Base-by-base conservation (phyloP, 2,329 filamentous ascomycete species). In the Penicillium sp. region DNA sequence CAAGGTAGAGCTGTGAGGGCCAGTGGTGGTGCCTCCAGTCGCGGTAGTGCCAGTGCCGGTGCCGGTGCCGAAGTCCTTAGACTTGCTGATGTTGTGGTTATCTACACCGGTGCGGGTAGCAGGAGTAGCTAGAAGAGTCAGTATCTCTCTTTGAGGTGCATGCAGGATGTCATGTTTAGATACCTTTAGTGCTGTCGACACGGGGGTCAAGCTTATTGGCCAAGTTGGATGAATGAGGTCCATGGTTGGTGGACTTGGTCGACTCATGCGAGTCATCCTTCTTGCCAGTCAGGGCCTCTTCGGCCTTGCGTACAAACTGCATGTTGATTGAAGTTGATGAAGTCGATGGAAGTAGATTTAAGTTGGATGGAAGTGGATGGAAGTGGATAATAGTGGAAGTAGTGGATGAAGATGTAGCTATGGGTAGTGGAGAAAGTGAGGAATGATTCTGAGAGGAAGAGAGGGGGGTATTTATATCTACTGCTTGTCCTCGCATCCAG, bases 221-320 rank as follows among this genome's bases (percentile, higher is more conserved):
- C 9, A 51, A 19, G 13, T 57, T 55, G 26, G 59, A 61, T 14
- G 39, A 39, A 48, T 61, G 58, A 30, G 57, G 55, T 18, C 59
- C 59, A 43, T 58, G 47, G 47, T 55, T 59, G 40, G 52, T 39
- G n/a, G 51, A 54, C 51, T 54, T 16, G 35, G 47, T 50, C 30
- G 43, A 47, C 26, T 59, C 44, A 16, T 39, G 43, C 29, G 53
- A 55, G 34, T 59, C 55, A 23, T 60, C 48, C 53, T 69, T 61
- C 55, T 71, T 60, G 23, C 70, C 63, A 38, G 58, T 61, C 47
- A 79, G 45, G 56, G 65, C 72, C 9, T 77, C 72, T 67, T 78
- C 78, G 35, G 76, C 72, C 58, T 78, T 79, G 63, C 78, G 70
- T 52, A 77, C 63, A 50, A 76, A 50, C 10, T 54, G 32, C 51